Evolutionary conservation across 1,284 basidiomycete species (phyloP), one percentile per base, ranked within the genome.

Genomic region (Abortiporus biennis): DNA sequence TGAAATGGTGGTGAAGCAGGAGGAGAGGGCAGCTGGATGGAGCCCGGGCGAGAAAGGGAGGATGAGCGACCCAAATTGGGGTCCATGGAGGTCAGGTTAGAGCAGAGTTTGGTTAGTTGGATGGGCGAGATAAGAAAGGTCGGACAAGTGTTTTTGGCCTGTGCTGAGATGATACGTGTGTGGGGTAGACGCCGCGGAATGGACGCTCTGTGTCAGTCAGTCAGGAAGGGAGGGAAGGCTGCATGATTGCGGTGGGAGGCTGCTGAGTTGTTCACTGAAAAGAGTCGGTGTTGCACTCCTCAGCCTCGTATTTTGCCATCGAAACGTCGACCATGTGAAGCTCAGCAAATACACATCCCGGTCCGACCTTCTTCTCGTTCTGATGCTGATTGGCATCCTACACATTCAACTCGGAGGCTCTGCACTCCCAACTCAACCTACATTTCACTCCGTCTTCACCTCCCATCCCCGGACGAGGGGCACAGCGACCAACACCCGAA

Each of bases 21-120:
- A 25, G 59, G 59, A 32, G 59, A 59, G 19, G 59, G 59, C 21
- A 59, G 54, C 42, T 59, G 59, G 32, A 57, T 50, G 34, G 58
- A 51, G 17, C 29, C 45, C 11, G 45, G 45, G n/a, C 47, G 25
- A 33, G 47, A 40, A 36, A 16, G 11, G 12, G 36, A 23, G 5
- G 40, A 38, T 25, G 45, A 15, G 12, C 32, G 43, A 56, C 56
- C 42, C 48, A 44, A 32, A 57, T 46, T 23, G 56, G 53, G 30
- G 21, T 13, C 27, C 15, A 19, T 39, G 16, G 42, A 32, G 23
- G 24, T 39, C 32, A 41, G 29, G 31, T 34, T 21, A 29, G 37
- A 27, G 29, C 27, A 9, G 9, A 9, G 9, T 29, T 29, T n/a
- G 27, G 8, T 29, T 29, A n/a, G n/a, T n/a, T 29, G 27, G 27